phyloP scores from a whole-genome alignment of 2,329 filamentous ascomycete species.

The Basipetospora chlamydospora region DNA sequence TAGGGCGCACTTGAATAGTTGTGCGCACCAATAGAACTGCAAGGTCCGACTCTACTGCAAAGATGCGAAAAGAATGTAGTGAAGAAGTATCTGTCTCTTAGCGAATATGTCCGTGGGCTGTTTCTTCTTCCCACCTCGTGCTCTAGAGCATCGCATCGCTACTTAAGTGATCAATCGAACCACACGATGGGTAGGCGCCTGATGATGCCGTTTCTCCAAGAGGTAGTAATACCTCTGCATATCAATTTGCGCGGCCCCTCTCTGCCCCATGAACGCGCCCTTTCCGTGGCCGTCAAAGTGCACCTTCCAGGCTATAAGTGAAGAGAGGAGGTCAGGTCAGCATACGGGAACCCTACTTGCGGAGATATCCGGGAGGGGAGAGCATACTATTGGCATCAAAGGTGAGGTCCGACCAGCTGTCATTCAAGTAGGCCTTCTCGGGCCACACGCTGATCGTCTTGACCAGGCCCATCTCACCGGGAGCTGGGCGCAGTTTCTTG shows the following conservation, averaged over 20 bases:
- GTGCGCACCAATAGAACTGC: too few species aligned
- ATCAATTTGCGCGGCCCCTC: constrained; percentile 11
- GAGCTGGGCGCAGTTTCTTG: constrained; percentile 28
- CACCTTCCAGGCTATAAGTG: constrained; percentile 21
- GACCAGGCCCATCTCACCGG: constrained; percentile 28
- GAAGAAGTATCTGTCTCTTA: too few species aligned
- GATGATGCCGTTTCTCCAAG: constrained; percentile 19
- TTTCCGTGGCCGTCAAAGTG: constrained; percentile 24
- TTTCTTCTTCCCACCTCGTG: too few species aligned
- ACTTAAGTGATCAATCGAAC: too few species aligned
- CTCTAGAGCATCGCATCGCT: too few species aligned
- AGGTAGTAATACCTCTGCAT: constrained; percentile 21
- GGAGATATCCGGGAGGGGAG: neutral
- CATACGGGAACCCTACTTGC: neutral
- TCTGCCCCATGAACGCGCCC: constrained; percentile 19
- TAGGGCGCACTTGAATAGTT: too few species aligned
- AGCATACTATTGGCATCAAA: constrained; percentile 30
- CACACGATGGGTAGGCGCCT: too few species aligned
- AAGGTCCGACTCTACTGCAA: too few species aligned
- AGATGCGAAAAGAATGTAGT: too few species aligned
- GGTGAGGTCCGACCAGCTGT: constrained; percentile 30
- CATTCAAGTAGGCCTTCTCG: constrained; percentile 29
- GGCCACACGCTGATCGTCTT: constrained; percentile 26
- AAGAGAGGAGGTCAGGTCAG: too few species aligned
- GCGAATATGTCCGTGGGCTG: too few species aligned